Base-by-base conservation (phyloP, 495 filamentous ascomycete species). In the Xylaria longipes region DNA sequence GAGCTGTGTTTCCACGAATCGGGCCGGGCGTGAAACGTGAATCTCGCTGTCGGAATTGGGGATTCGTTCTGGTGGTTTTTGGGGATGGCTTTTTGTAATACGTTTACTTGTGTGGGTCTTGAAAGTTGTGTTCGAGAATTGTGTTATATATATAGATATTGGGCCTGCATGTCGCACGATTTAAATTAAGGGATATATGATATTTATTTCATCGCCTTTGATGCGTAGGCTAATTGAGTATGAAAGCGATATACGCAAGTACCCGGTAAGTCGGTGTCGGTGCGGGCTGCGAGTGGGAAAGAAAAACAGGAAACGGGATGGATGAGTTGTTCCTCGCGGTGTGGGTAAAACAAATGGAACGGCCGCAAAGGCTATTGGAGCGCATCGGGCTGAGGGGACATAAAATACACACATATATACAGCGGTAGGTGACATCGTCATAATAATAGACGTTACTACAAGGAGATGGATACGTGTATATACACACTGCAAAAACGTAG, bases 1-100 rank as follows among this genome's bases (percentile, higher is more conserved):
- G 5, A 12, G 61, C 14, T 48, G 8, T 43, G 68, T 71, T 71
- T 71, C 69, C 69, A 71, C 69, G 69, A 71, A 71, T 71, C 35
- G 48, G 60, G 31, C 48, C 11, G 46, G 25, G 48, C 7, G 25
- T n/a, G 45, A 35, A 50, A 45, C 29, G 31, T 58, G 17, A 39
- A 37, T 25, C 15, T 25, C 20, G n/a, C 22, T 12, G 33, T 37
- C 8, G 1, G 60, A 27, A 45, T 45, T 45, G 12, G n/a, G 14
- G 9, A 29, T 20, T 63, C 7, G 37, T 17, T 35, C 3, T 52
- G 29, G 11, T 39, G 22, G 27, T n/a, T 7, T 27, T 2, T 15
- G 0, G 6, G 7, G 45, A 20, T 20, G 5, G 20, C 0, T 20
- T 20, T 54, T 54, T 9, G 27, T 2, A 11, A 15, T 15, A 12